These are phyloP conservation scores for Fusarium dlaminii DNA, from an alignment of 2,329 filamentous ascomycete genomes.

Conservation along the genomic window DNA sequence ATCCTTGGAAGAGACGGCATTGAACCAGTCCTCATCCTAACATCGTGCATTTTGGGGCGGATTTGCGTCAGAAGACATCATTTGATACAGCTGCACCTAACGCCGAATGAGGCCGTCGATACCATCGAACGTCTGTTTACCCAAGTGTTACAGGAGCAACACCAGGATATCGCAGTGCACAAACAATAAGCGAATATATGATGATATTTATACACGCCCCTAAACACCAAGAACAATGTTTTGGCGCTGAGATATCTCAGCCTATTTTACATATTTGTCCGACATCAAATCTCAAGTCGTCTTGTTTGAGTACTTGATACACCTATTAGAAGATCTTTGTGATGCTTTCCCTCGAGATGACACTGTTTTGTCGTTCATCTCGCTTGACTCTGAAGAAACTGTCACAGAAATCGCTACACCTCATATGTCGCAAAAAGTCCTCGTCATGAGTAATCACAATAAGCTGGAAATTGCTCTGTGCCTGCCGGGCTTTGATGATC, in stretches of 20 bases:
- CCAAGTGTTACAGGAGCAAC: background rate
- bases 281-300: background rate
- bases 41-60: background rate
- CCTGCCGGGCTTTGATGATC: constrained; percentile 84
- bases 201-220: constrained; percentile 9
- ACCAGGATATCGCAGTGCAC: background rate
- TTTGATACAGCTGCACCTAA: background rate
- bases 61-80: background rate
- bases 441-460: constrained; percentile 99
- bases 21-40: background rate
- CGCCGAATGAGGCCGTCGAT: background rate
- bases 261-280: constrained; percentile 3
- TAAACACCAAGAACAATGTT: background rate
- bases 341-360: constrained; percentile 78
- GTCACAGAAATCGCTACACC: constrained; percentile 91
- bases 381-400: constrained; percentile 88
- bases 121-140: background rate
- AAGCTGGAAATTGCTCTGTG: constrained; percentile 95
- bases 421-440: constrained; percentile 93
- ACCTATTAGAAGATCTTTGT: constrained; percentile 54
- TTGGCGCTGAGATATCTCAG: background rate
- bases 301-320: background rate
- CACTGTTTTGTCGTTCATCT: constrained; percentile 85
- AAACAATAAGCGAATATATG: background rate
- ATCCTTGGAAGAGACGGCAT: background rate